A percentile compares a stretch with the other conserved stretches of the same genome.
Evolutionary conservation across 257 asterid genomes (phyloP).

Genomic region (Fraxinus quadrangulata): DNA sequence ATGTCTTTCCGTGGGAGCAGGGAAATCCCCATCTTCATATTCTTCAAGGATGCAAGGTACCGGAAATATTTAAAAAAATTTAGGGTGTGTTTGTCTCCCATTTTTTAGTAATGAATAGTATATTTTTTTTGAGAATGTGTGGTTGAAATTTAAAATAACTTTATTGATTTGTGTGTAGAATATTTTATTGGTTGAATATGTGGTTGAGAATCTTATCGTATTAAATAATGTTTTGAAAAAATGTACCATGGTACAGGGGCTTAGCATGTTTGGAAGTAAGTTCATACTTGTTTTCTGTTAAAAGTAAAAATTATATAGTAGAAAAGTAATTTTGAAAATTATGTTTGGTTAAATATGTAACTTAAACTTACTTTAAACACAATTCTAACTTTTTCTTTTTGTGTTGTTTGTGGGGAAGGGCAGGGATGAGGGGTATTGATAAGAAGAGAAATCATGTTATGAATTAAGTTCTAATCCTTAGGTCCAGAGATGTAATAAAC

Average conservation of each 20-base stretch:
- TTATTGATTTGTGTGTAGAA: too few relatives aligned
- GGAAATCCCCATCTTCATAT: background rate
- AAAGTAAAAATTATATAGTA: background rate
- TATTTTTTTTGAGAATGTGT: too few relatives aligned
- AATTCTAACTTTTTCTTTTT: background rate
- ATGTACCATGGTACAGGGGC: too few relatives aligned
- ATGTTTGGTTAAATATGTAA: background rate
- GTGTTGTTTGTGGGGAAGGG: background rate
- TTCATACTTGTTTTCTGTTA: background rate
- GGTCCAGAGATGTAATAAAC: background rate
- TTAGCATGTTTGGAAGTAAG: background rate
- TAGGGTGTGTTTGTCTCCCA: too few relatives aligned
- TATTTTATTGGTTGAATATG: too few relatives aligned
- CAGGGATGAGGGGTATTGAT: background rate
- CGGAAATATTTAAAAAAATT: background rate
- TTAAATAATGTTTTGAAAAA: too few relatives aligned
- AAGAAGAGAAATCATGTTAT: background rate
- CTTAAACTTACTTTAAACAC: background rate
- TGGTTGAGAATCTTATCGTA: too few relatives aligned
- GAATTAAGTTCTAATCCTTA: background rate
- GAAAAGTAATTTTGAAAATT: background rate
- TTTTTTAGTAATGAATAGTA: too few relatives aligned
- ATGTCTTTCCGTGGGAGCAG: background rate
- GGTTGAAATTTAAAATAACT: too few relatives aligned
- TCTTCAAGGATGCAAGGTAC: slow-evolving; percentile 9